phyloP scores from a whole-genome alignment of 495 filamentous ascomycete genomes.

The Durotheca rogersii region DNA sequence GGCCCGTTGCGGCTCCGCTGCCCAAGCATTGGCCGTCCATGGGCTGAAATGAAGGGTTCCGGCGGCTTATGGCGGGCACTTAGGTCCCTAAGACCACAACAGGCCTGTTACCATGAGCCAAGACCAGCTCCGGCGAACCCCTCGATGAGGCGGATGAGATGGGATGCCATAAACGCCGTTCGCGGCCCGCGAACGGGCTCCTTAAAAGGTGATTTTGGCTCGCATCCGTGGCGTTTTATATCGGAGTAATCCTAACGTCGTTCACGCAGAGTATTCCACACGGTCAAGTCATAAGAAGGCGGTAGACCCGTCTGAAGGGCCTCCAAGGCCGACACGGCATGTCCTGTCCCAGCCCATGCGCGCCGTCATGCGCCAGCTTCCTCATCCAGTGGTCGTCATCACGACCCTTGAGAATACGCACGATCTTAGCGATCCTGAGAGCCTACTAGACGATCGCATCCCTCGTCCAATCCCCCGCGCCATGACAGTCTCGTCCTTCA shows the following conservation, averaged over 20 bases:
- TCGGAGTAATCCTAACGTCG: conserved; percentile 10
- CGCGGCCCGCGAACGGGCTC: no score
- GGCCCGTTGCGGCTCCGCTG: conserved; percentile 21
- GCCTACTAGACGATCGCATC: conserved; percentile 15
- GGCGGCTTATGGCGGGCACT: conserved; percentile 31
- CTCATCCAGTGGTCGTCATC: conserved; percentile 73
- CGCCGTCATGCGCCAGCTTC: conserved; percentile 66
- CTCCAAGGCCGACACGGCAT: conserved; percentile 13
- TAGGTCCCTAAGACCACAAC: conserved; percentile 27
- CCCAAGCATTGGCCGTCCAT: conserved; percentile 26
- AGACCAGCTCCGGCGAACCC: conserved; percentile 4
- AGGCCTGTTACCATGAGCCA: conserved; percentile 11
- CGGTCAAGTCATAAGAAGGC: not conserved
- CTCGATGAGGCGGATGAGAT: not conserved
- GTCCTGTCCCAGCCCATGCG: conserved; percentile 50
- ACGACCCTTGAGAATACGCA: conserved; percentile 48
- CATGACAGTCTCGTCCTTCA: conserved; percentile 85
- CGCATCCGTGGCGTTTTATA: no score
- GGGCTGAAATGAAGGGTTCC: conserved; percentile 38
- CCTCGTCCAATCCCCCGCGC: conserved; percentile 45
- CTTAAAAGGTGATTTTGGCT: no score
- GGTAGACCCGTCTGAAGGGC: conserved; percentile 31
- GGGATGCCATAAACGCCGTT: not conserved
- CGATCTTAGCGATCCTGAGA: conserved; percentile 25
- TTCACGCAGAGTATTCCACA: not conserved